Conservation (phyloP, 1,284 basidiomycete species). For the Phenoliferia sp. region DNA sequence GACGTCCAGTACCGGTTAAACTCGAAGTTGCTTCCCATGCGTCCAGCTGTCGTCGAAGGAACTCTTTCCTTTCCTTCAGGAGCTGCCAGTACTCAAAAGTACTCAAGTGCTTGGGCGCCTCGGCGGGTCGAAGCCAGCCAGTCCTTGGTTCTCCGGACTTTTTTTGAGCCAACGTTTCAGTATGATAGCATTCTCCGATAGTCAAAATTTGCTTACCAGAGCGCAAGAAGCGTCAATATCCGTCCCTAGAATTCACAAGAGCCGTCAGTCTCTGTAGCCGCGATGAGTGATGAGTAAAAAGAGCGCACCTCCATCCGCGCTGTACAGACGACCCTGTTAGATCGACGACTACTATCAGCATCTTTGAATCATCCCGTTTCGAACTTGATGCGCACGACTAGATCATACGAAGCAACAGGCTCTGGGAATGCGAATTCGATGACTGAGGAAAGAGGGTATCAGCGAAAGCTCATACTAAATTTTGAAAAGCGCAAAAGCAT, state of each 20-base stretch:
- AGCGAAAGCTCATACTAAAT: neutral
- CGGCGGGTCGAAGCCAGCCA: constrained; percentile 12
- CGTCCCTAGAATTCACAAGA: too few relatives aligned
- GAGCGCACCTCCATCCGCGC: too few relatives aligned
- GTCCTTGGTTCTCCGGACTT: constrained; percentile 35
- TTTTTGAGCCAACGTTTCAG: neutral
- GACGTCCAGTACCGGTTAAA: constrained; percentile 51
- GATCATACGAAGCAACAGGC: neutral
- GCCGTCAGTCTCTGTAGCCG: too few relatives aligned
- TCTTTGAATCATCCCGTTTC: neutral
- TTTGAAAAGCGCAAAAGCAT: constrained; percentile 1
- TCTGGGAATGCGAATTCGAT: constrained; percentile 19
- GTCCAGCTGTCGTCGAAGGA: constrained; percentile 52
- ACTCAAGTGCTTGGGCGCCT: constrained; percentile 29
- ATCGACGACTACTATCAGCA: too few relatives aligned
- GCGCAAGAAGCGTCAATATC: constrained; percentile 30
- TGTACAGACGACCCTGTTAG: constrained; percentile 5
- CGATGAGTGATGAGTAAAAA: too few relatives aligned
- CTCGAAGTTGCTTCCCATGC: constrained; percentile 54
- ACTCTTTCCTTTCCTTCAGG: constrained; percentile 39
- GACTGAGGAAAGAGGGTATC: neutral
- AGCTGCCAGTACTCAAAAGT: constrained; percentile 57
- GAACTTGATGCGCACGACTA: neutral
- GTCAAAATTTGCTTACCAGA: neutral
- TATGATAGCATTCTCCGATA: neutral